phyloP scores from a whole-genome alignment of 768 basidiomycete species.

The Kwoniella bestiolae region DNA sequence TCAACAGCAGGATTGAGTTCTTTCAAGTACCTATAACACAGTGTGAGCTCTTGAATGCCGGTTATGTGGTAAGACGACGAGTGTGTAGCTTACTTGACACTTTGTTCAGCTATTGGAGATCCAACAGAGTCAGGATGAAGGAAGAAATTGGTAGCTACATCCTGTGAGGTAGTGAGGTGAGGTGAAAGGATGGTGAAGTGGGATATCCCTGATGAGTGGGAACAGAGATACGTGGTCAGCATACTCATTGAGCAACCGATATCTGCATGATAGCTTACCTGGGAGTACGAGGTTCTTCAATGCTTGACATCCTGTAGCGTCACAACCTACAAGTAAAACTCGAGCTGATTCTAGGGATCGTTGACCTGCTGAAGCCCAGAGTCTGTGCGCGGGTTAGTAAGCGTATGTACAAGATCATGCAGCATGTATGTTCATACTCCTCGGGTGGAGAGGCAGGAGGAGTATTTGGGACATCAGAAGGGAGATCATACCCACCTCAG shows the following conservation, averaged over 20 bases:
- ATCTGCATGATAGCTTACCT: constrained; percentile 60
- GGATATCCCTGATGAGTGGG: constrained; percentile 80
- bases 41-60: neutral
- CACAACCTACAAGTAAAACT: constrained; percentile 77
- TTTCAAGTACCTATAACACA: constrained; percentile 61
- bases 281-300: constrained; percentile 97
- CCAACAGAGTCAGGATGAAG: constrained; percentile 78
- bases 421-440: too few species aligned
- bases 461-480: neutral
- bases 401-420: neutral
- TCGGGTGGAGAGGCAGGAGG: neutral
- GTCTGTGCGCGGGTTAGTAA: constrained; percentile 59
- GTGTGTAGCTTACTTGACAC: constrained; percentile 61
- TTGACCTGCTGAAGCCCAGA: constrained; percentile 95
- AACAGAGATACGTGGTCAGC: too few species aligned
- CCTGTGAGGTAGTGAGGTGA: constrained; percentile 66
- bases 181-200: constrained; percentile 89
- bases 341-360: constrained; percentile 80
- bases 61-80: neutral
- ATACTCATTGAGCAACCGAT: too few species aligned
- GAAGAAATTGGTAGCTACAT: constrained; percentile 97
- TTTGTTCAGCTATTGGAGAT: constrained; percentile 76
- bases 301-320: constrained; percentile 82
- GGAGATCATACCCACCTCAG: constrained; percentile 66
- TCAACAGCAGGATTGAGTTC: constrained; percentile 90